Evolutionary conservation across 352 stramenopile species (phyloP).

Genomic region (Phytophthora quininea): DNA sequence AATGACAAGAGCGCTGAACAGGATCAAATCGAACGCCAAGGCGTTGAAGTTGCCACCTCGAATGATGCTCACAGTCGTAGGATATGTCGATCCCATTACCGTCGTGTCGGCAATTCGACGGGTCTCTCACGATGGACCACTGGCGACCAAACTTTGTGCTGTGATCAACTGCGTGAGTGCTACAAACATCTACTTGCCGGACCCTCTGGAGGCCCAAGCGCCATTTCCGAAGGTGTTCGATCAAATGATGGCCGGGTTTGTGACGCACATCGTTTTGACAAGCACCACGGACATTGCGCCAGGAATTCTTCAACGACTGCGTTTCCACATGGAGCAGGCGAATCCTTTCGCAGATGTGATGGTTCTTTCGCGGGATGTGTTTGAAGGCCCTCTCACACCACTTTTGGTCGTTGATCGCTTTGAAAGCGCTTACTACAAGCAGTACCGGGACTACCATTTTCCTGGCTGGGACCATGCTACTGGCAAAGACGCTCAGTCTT

Average conservation of each 20-base stretch:
- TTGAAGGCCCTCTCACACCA: slow-evolving; percentile 62
- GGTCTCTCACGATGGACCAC: slow-evolving; percentile 1
- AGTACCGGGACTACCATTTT: slow-evolving; percentile 57
- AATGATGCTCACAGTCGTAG: slow-evolving; percentile 57
- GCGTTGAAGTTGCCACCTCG: slow-evolving; percentile 35
- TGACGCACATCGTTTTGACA: slow-evolving; percentile 70
- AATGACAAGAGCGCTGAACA: slow-evolving; percentile 23
- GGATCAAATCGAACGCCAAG: slow-evolving; percentile 26
- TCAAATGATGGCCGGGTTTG: slow-evolving; percentile 65
- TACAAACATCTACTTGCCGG: slow-evolving; percentile 60
- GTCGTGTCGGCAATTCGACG: slow-evolving; percentile 50
- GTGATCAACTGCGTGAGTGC: slow-evolving; percentile 60
- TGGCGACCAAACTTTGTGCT: slow-evolving; percentile 51
- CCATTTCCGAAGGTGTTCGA: slow-evolving; percentile 73
- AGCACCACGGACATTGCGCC: slow-evolving; percentile 51
- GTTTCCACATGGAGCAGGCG: slow-evolving; percentile 65
- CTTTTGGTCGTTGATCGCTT: slow-evolving; percentile 66
- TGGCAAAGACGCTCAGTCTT: slow-evolving; percentile 1
- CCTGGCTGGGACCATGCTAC: slow-evolving; percentile 41
- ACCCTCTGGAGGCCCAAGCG: slow-evolving; percentile 37
- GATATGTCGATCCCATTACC: slow-evolving; percentile 64
- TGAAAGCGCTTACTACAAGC: slow-evolving; percentile 58
- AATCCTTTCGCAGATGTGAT: slow-evolving; percentile 81
- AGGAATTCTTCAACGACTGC: slow-evolving; percentile 50
- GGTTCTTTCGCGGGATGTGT: slow-evolving; percentile 63